Percentiles rank a stretch among this genome's conserved stretches.
Evolutionary conservation across 2,329 filamentous ascomycete genomes (phyloP).

Genomic region (Claviceps spartinae): DNA sequence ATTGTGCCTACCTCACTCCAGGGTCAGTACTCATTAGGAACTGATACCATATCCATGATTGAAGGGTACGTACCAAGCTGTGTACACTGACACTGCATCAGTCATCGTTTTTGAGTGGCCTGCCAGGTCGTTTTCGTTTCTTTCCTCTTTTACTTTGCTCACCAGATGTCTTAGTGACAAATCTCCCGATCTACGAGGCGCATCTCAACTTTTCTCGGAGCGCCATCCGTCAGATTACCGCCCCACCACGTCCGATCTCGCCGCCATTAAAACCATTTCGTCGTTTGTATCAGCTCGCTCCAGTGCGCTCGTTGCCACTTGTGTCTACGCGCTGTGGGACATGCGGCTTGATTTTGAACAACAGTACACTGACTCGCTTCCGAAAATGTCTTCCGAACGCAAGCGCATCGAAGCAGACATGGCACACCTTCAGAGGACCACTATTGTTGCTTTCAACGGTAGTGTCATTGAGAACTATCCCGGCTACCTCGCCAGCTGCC

Average conservation of each 20-base stretch:
- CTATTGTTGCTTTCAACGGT: conserved; percentile 71
- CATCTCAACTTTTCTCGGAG: conserved; percentile 33
- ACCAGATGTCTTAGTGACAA: conserved; percentile 25
- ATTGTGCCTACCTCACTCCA: conserved; percentile 39
- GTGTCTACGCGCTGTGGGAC: conserved; percentile 46
- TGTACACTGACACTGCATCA: neutral
- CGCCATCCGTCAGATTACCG: conserved; percentile 32
- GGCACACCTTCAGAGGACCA: conserved; percentile 31
- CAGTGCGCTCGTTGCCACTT: conserved; percentile 44
- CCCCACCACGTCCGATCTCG: conserved; percentile 33
- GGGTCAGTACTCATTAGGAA: conserved; percentile 43
- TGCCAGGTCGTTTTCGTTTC: neutral
- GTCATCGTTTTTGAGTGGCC: neutral
- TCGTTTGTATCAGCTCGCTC: conserved; percentile 43
- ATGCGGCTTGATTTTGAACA: conserved; percentile 35
- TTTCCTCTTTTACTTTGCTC: neutral
- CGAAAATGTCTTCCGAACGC: conserved; percentile 20
- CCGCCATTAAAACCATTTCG: conserved; percentile 38
- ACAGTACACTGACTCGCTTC: conserved; percentile 19
- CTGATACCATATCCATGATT: conserved; percentile 44
- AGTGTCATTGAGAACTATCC: conserved; percentile 72
- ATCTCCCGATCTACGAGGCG: conserved; percentile 27
- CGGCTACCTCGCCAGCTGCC: conserved; percentile 46
- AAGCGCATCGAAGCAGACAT: conserved; percentile 38
- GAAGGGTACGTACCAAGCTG: conserved; percentile 33